phyloP scores from a whole-genome alignment of 2,329 filamentous ascomycete genomes.

The Xylariaceae sp. region DNA sequence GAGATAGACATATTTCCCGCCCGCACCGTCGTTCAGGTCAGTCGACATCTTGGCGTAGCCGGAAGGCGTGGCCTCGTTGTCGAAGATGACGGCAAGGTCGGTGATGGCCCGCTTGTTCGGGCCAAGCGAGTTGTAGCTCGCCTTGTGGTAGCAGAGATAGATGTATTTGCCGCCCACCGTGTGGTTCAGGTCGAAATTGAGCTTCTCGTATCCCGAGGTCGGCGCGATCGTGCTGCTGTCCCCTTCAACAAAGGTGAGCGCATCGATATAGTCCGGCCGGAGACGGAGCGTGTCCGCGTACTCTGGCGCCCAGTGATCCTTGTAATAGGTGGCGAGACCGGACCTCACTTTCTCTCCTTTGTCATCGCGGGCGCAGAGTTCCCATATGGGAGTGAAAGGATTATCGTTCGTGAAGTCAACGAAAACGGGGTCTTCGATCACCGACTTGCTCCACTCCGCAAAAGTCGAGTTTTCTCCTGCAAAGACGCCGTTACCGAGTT shows the following conservation, averaged over 20 bases:
- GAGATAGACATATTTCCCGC: not conserved
- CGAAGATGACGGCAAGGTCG: conserved; percentile 3
- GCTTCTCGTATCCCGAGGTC: not conserved
- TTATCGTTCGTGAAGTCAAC: not conserved
- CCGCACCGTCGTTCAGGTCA: not conserved
- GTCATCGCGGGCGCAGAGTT: not conserved
- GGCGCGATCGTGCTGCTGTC: not conserved
- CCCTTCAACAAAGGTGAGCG: not conserved
- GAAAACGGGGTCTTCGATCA: not conserved
- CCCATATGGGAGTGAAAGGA: not conserved
- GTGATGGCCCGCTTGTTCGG: not conserved
- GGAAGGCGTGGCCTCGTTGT: not conserved
- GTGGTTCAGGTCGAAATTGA: not conserved
- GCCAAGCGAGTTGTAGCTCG: not conserved
- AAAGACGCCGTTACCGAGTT: not conserved
- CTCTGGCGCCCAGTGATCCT: not conserved
- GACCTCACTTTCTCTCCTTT: conserved; percentile 1
- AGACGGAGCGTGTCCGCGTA: not conserved
- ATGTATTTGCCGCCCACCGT: not conserved
- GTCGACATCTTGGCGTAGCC: not conserved
- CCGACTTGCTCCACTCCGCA: not conserved
- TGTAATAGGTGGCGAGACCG: not conserved
- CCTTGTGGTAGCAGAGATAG: conserved; percentile 5
- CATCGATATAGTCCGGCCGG: not conserved
- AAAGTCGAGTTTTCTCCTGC: not conserved